Percentiles rank a stretch among this genome's conserved stretches.
Evolutionary conservation across 2,329 filamentous ascomycete genomes (phyloP).

Genomic region (Sclerotinia subarctica): DNA sequence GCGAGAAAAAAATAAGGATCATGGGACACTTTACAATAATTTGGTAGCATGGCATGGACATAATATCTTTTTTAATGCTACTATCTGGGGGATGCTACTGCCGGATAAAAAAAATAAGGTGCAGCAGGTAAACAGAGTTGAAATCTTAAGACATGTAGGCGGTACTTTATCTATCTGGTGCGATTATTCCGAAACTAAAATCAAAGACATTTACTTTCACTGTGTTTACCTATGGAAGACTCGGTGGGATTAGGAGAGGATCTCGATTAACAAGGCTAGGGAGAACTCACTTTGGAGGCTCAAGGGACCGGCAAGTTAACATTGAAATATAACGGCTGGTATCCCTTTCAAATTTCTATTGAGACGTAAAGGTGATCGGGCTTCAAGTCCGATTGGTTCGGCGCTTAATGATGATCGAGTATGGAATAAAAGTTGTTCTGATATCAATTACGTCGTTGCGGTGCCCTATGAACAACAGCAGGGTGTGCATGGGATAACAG

Average conservation of each 20-base stretch:
- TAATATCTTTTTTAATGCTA: slow-evolving; percentile 9
- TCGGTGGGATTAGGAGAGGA: not conserved
- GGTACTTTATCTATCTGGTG: slow-evolving; percentile 10
- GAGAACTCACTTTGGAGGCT: not conserved
- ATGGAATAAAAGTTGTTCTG: not conserved
- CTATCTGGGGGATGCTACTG: slow-evolving; percentile 10
- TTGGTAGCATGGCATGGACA: slow-evolving; percentile 11
- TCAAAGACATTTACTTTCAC: slow-evolving; percentile 1
- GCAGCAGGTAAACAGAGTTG: slow-evolving; percentile 8
- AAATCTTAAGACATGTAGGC: slow-evolving; percentile 8
- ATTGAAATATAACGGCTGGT: not conserved
- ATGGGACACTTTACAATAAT: not conserved
- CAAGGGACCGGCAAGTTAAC: not conserved
- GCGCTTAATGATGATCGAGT: not conserved
- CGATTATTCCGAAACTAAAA: slow-evolving; percentile 12
- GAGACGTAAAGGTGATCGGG: not conserved
- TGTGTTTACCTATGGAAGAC: not conserved
- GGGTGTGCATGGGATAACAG: not conserved
- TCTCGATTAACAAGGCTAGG: not conserved
- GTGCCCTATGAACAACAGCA: not conserved
- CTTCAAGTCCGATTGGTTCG: not conserved
- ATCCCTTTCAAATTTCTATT: not conserved
- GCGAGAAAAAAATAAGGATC: slow-evolving; percentile 1
- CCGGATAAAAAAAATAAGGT: not conserved
- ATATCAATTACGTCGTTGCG: not conserved